phyloP scores from a whole-genome alignment of 1,284 basidiomycete species.

The Cystobasidiaceae sp. region DNA sequence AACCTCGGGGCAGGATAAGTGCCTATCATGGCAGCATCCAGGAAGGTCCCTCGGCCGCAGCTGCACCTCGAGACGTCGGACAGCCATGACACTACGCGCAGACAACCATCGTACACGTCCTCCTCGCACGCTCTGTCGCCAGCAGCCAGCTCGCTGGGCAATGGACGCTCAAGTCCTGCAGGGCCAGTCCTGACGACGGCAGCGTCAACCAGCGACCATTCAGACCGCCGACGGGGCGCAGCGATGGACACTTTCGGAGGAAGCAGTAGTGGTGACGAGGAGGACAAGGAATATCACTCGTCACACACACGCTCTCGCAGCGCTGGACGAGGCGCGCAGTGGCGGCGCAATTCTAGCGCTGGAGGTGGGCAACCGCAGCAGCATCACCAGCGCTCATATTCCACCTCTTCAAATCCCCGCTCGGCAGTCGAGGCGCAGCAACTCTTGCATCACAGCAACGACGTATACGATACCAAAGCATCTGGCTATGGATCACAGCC shows the following conservation, averaged over 20 bases:
- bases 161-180: not conserved
- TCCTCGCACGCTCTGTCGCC: not conserved
- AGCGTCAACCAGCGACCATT: too few relatives aligned
- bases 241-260: not conserved
- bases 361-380: not conserved
- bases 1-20: too few relatives aligned
- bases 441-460: not conserved
- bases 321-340: too few relatives aligned
- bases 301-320: too few relatives aligned
- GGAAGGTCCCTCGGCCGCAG: too few relatives aligned
- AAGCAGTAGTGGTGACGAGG: too few relatives aligned
- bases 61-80: too few relatives aligned
- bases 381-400: not conserved
- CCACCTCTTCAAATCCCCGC: not conserved
- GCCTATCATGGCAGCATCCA: too few relatives aligned
- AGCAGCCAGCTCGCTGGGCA: not conserved
- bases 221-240: not conserved
- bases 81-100: too few relatives aligned
- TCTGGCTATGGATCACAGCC: not conserved
- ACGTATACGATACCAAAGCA: not conserved
- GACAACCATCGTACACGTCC: not conserved
- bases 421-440: not conserved
- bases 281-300: too few relatives aligned
- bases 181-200: not conserved
- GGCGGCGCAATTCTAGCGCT: too few relatives aligned